Evolutionary conservation across 305 asterid species (phyloP), one percentile per base, ranked within the genome.

Genomic region (Solanum hybrid): DNA sequence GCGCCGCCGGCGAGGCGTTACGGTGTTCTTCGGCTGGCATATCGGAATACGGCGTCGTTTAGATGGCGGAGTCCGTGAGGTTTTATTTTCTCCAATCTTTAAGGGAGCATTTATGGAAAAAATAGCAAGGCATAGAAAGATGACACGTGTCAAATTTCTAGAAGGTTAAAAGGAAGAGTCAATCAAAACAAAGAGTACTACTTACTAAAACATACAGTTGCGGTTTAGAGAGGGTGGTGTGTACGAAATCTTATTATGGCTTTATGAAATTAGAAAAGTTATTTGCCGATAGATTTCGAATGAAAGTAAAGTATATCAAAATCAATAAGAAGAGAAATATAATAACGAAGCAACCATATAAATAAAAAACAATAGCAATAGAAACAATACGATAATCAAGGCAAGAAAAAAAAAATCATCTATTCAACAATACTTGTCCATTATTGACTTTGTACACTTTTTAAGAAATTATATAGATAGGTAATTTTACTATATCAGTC

Each of bases 21-120:
- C 91, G 89, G 90, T 93, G 70, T 90, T 94, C 98, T 36, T 95
- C 98, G 14, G 93, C 94, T 1, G 97, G 96, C 99, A 97, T 97
- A 33, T 73, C 22, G 14, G 73, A 22, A 4, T 1, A 41, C 87
- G 86, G 31, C 15, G 89, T 27, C 86, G 89, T 81, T 31, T 87
- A 12, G 14, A 20, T 7, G 10, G 7, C 29, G 86, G 15, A 72
- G 36, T 26, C 15, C 2, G 41, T 20, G 76, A 17, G 76, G 0
- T 51, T 10, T 45, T 20, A 20, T 1, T 2, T 7, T 2, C 3
- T 45, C 73, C 83, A 6, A 13, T 13, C 24, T n/a, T 81, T 24
- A 27, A 4, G 10, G 24, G 87, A 38, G 13, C 2, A 83, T 29
- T 83, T 41, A 26, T 45, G 37, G 88, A 51, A 51, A 3, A 17